phyloP scores from a whole-genome alignment of 345 rosid genomes.

The Xanthoceras sorbifolium region DNA sequence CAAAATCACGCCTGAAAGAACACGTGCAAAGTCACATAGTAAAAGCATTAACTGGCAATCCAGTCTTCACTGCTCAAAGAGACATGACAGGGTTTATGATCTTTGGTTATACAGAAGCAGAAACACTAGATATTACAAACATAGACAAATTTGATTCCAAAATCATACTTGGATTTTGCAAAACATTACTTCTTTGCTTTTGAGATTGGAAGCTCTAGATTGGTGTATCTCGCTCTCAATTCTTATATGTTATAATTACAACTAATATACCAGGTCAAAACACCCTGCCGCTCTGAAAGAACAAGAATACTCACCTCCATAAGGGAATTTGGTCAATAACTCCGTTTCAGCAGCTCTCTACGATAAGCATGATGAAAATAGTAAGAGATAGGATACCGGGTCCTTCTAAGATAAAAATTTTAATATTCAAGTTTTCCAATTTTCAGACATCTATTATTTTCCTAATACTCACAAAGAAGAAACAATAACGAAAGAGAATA shows the following conservation, averaged over 20 bases:
- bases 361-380: constrained; percentile 27
- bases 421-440: not conserved
- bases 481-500: constrained; percentile 18
- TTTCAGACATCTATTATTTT: not conserved
- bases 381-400: not conserved
- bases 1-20: constrained; percentile 71
- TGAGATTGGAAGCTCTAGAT: not conserved
- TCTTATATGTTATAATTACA: not conserved
- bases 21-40: not conserved
- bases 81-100: not conserved
- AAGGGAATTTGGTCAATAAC: constrained; percentile 82
- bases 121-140: not conserved
- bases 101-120: not conserved
- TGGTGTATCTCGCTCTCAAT: not conserved
- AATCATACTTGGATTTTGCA: not conserved
- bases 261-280: too few relatives aligned
- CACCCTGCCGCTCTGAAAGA: too few relatives aligned
- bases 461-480: not conserved
- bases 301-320: constrained; percentile 59
- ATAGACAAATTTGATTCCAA: not conserved
- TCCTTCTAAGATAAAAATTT: constrained; percentile 12
- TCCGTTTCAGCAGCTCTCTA: constrained; percentile 97
- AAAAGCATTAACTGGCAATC: not conserved
- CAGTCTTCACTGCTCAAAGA: not conserved
- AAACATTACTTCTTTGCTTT: not conserved